Conservation (phyloP, 2,329 filamentous ascomycete genomes). For the Xylaria hypoxylon region DNA sequence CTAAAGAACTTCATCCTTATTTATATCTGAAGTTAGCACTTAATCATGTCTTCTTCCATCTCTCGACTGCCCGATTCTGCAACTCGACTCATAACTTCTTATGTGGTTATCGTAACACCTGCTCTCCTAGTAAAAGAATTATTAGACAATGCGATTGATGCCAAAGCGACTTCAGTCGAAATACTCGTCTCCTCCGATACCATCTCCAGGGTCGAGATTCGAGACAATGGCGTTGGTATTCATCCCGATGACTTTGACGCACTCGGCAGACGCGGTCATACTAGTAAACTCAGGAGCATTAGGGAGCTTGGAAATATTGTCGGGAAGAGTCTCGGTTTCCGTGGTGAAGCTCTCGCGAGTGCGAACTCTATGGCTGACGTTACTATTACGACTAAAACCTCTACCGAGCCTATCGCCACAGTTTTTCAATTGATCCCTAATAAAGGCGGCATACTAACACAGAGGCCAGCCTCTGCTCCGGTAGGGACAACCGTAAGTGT, state of each 20-base stretch:
- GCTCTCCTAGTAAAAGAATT: constrained; percentile 78
- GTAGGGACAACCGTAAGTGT: constrained; percentile 77
- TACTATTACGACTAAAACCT: constrained; percentile 71
- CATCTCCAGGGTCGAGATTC: constrained; percentile 75
- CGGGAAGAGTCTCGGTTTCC: constrained; percentile 75
- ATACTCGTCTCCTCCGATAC: constrained; percentile 74
- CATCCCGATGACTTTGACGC: constrained; percentile 68
- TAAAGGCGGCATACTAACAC: constrained; percentile 56
- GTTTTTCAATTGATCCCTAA: constrained; percentile 57
- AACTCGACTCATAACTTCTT: constrained; percentile 69
- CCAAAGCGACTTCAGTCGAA: constrained; percentile 73
- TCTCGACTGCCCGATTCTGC: constrained; percentile 60
- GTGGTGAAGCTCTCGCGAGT: constrained; percentile 78
- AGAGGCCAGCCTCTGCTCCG: constrained; percentile 61
- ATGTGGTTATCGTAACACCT: constrained; percentile 69
- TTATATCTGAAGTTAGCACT: neutral
- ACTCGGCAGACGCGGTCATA: constrained; percentile 75
- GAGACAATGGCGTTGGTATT: constrained; percentile 81
- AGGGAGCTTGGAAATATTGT: constrained; percentile 69
- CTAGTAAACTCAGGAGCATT: constrained; percentile 77
- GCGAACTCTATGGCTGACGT: constrained; percentile 70
- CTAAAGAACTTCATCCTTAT: neutral
- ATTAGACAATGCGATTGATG: constrained; percentile 81
- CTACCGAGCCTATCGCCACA: constrained; percentile 69
- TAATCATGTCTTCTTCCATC: constrained; percentile 53